Percentiles rank a stretch among this genome's conserved stretches.
These are phyloP conservation scores for Xylaria bambusicola DNA, from an alignment of 495 filamentous ascomycete species.

Conservation along the genomic window DNA sequence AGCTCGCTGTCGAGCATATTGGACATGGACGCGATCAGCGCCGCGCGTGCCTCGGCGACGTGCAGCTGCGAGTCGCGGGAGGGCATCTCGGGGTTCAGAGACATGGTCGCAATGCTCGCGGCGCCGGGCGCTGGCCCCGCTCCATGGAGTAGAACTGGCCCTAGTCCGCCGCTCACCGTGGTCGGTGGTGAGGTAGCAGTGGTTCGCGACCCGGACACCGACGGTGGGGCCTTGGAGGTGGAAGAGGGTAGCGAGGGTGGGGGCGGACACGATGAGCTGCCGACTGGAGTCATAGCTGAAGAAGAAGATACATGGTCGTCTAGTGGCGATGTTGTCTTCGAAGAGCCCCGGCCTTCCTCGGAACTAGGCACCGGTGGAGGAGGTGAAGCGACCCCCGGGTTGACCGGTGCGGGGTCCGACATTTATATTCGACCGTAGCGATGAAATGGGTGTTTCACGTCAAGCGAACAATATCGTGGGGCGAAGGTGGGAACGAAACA, in stretches of 20 bases:
- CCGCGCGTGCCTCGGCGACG: constrained; percentile 67
- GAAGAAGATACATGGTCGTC: constrained; percentile 2
- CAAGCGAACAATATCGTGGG: not conserved
- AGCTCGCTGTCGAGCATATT: constrained; percentile 74
- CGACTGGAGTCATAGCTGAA: constrained; percentile 5
- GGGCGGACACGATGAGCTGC: constrained; percentile 12
- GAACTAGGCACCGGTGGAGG: constrained; percentile 5
- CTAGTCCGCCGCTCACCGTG: constrained; percentile 7
- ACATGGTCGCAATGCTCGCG: constrained; percentile 17
- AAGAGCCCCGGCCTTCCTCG: constrained; percentile 6
- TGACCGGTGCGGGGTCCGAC: constrained; percentile 9
- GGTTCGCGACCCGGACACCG: constrained; percentile 17
- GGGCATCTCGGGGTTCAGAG: constrained; percentile 29
- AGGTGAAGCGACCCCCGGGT: constrained; percentile 9
- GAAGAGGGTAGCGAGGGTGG: constrained; percentile 17
- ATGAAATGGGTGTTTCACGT: not conserved
- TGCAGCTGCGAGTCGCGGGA: constrained; percentile 44
- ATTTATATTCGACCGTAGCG: constrained; percentile 1
- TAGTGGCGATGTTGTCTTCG: constrained; percentile 5
- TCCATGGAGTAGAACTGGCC: constrained; percentile 13
- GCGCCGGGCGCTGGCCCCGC: constrained; percentile 18
- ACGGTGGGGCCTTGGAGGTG: constrained; percentile 16
- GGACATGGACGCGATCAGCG: constrained; percentile 75
- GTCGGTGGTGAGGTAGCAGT: constrained; percentile 19
- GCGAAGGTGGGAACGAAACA: not conserved